A percentile compares a stretch with the other conserved stretches of the same genome.
Evolutionary conservation across 1,284 basidiomycete genomes (phyloP).

Genomic region (Pyrrhoderma noxium): DNA sequence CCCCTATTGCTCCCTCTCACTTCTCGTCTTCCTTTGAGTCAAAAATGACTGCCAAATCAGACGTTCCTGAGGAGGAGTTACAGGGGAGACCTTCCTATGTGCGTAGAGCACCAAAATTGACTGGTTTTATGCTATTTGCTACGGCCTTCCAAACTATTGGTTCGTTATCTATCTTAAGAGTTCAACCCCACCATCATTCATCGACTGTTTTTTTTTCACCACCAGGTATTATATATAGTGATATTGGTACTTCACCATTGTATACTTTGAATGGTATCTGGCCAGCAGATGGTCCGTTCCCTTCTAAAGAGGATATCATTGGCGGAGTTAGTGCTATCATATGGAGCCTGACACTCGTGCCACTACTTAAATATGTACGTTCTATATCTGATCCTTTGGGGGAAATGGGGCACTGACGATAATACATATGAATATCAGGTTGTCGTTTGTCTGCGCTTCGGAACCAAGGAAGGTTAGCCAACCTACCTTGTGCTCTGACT

Average conservation of each 20-base stretch:
- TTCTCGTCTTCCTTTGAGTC: too few relatives aligned
- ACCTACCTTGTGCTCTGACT: constrained; percentile 4
- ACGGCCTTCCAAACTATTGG: constrained; percentile 24
- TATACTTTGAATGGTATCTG: constrained; percentile 63
- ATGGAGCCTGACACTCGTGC: constrained; percentile 57
- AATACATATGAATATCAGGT: constrained; percentile 30
- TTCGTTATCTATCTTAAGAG: constrained; percentile 11
- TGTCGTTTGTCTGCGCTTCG: constrained; percentile 49
- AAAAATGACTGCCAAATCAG: too few relatives aligned
- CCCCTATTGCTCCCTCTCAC: too few relatives aligned
- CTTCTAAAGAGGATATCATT: constrained; percentile 51
- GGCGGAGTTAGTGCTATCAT: constrained; percentile 55
- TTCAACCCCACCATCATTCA: background rate
- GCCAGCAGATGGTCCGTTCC: constrained; percentile 38
- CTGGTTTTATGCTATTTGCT: constrained; percentile 19
- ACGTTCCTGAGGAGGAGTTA: too few relatives aligned
- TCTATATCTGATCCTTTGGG: background rate
- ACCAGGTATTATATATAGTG: constrained; percentile 59
- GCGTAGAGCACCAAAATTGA: constrained; percentile 8
- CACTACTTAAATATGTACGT: constrained; percentile 58
- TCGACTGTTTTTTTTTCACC: background rate
- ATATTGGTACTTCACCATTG: constrained; percentile 56
- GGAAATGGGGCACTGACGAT: background rate
- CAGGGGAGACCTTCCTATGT: background rate
- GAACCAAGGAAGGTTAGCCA: constrained; percentile 43